Base-by-base conservation (phyloP, 192 early-diverging fungal species). In the Coemansia sp. region DNA sequence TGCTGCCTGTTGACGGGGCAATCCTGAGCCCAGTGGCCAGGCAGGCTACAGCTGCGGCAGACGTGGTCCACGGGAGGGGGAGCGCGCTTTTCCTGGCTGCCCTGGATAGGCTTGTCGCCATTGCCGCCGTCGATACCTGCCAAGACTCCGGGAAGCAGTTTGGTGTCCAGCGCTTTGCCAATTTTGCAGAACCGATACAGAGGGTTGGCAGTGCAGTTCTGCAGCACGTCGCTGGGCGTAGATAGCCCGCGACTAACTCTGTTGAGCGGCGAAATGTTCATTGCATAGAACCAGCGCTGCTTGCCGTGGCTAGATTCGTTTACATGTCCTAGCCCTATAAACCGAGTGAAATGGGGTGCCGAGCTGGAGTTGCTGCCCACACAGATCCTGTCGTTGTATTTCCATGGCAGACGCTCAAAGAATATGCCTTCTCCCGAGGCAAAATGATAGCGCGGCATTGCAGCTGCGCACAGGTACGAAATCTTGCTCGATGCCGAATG, bases 381-480 rank as follows among this genome's bases (percentile, higher is more conserved):
- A 3, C 46, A 49, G 6, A 71, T 61, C 15, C 61, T 62, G 51
- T 76, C 46, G 56, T 52, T 40, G 57, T 69, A 58, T 42, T 66
- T 71, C 75, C 86, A 97, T 18, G 94, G 93, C 43, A 88, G 85
- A 9, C 94, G 81, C 80, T 97, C 91, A 56, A 82, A 91, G 59
- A 95, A 97, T 10, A 71, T 17, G 26, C 69, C 69, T 58, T 83
- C 84, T 1, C 80, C 76, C 1, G 83, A 60, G 21, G 88, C 86
- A 81, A 97, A 93, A 64, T 95, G 94, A 66, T 97, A 97, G 16
- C 92, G 81, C 5, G 94, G 94, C 66, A 87, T 84, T 23, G 87
- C 62, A 2, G 62, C 60, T 5, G 65, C 67, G n/a, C 50, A 56
- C 7, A 62, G 34, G 10, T 70, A 59, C 26, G 71, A 85, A 64